Evolutionary conservation across 495 filamentous ascomycete genomes (phyloP).

Genomic region (Parmelia sp.): DNA sequence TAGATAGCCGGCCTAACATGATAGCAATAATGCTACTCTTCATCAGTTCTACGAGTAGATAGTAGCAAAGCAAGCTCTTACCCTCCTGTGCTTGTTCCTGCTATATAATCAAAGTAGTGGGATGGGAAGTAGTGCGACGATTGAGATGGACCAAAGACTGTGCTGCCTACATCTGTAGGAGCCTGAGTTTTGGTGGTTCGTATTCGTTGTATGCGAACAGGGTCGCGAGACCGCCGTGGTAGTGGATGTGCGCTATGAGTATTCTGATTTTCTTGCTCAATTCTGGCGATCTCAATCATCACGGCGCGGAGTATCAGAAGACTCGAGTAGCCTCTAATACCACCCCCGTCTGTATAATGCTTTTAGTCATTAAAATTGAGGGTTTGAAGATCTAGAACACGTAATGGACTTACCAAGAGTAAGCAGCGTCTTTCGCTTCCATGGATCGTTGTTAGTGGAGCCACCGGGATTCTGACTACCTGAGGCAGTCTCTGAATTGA

Average conservation of each 20-base stretch:
- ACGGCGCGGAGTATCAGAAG: constrained; percentile 28
- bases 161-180: not conserved
- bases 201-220: not conserved
- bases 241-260: constrained; percentile 7
- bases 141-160: not conserved
- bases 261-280: not conserved
- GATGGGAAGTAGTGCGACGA: constrained; percentile 28
- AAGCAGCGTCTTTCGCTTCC: constrained; percentile 7
- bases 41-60: not conserved
- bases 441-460: not conserved
- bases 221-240: not conserved
- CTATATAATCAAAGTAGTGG: constrained; percentile 39
- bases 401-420: constrained; percentile 7
- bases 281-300: constrained; percentile 22
- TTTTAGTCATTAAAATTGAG: not conserved
- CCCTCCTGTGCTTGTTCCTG: constrained; percentile 38
- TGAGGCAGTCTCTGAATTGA: not conserved
- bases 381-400: too few relatives aligned
- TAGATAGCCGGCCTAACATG: constrained; percentile 28
- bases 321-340: constrained; percentile 30
- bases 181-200: not conserved
- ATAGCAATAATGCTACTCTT: not conserved
- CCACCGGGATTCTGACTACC: not conserved
- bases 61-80: not conserved
- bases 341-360: constrained; percentile 27